Base-by-base conservation (phyloP, 306 rosid species). In the Corylus americana region DNA sequence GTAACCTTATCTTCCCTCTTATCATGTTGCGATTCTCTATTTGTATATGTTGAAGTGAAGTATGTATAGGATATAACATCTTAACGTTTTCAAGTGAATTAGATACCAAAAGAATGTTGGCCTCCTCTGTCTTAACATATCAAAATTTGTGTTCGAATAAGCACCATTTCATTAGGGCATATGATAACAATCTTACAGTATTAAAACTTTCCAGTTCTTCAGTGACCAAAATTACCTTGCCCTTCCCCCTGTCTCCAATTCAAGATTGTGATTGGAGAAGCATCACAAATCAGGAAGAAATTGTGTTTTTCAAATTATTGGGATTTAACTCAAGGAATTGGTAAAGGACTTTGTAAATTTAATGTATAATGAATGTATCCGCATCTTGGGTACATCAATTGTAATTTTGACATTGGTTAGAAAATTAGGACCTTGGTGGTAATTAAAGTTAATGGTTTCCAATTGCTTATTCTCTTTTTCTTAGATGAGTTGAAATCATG, bases 51-150 rank as follows among this genome's bases (percentile, higher is more conserved):
- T 42, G 45, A 6, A 42, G 45, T 42, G 45, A 42, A 64, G 5
- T 16, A 37, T 16, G 17, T 8, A 35, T 16, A 37, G 9, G 47
- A 64, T 64, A 45, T 35, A 37, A 37, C 13, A 18, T 31, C 13
- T 14, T 35, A 64, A 14, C 13, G 3, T 35, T 64, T 64, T 64
- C 47, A 64, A 64, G 45, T 7, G 42, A n/a, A 35, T 35, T 8
- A 11, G 71, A 6, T 35, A 27, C 20, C 13, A 7, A 35, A 35
- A 37, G 8, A 42, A 58, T 2, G 64, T 37, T 39, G 59, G 71
- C 55, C 35, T 76, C 25, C 47, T 37, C 68, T 58, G 17, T 55
- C 48, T 39, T 74, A 44, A 77, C 77, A 78, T 74, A 45, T 17
- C 55, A 45, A 45, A 7, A 17, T 62, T 16, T 48, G 16, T 54